Evolutionary conservation across 805 yeast species (phyloP).

Genomic region (Monosporozyma solicola): DNA sequence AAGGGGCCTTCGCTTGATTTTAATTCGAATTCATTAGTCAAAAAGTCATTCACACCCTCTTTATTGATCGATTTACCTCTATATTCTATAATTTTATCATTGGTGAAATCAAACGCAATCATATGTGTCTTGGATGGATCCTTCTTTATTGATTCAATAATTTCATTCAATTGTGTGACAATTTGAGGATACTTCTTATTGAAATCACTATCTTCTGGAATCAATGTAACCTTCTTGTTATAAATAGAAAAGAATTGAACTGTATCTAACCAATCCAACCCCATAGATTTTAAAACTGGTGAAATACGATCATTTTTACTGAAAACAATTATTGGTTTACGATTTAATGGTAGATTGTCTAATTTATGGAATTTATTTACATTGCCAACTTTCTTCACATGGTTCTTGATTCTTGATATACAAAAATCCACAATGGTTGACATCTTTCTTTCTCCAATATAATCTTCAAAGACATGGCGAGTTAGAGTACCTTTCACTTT

Average conservation of each 20-base stretch:
- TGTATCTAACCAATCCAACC: slow-evolving; percentile 54
- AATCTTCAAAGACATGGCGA: slow-evolving; percentile 46
- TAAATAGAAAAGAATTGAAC: slow-evolving; percentile 41
- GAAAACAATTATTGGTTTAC: slow-evolving; percentile 39
- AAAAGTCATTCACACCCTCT: slow-evolving; percentile 16
- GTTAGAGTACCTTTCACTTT: slow-evolving; percentile 1
- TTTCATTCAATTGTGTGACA: slow-evolving; percentile 9
- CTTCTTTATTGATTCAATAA: slow-evolving; percentile 11
- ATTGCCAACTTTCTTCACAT: slow-evolving; percentile 44
- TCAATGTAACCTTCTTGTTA: slow-evolving; percentile 18
- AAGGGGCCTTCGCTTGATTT: slow-evolving; percentile 29
- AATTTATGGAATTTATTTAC: slow-evolving; percentile 27
- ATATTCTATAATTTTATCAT: slow-evolving; percentile 14
- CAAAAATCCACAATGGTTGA: slow-evolving; percentile 47
- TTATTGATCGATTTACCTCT: slow-evolving; percentile 18
- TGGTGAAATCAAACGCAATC: slow-evolving; percentile 16
- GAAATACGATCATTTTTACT: slow-evolving; percentile 42
- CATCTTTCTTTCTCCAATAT: slow-evolving; percentile 52
- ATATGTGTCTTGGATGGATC: slow-evolving; percentile 2
- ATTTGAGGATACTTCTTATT: slow-evolving; percentile 18
- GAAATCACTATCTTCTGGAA: slow-evolving; percentile 2
- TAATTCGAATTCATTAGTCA: slow-evolving; percentile 10
- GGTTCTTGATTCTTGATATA: slow-evolving; percentile 53
- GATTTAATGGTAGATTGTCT: slow-evolving; percentile 6
- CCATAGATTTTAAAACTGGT: slow-evolving; percentile 54